phyloP scores from a whole-genome alignment of 2,329 filamentous ascomycete species.

The Berkeleyomyces rouxiae region DNA sequence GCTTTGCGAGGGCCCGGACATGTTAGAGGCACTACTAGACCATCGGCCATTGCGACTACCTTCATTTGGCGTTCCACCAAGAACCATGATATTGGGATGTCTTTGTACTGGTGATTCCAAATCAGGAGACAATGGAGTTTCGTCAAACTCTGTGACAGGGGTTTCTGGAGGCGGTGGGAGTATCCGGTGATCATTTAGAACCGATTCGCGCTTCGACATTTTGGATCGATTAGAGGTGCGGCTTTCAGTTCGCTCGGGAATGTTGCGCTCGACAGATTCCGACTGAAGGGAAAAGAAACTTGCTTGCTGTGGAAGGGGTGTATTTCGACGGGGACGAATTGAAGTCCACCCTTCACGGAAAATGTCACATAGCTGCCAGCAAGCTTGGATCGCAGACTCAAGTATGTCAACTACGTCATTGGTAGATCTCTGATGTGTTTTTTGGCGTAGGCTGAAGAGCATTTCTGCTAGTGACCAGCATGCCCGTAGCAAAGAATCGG shows the following conservation, averaged over 20 bases:
- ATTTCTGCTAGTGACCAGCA: conserved; percentile 88
- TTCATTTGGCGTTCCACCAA: conserved; percentile 48
- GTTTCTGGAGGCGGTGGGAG: conserved; percentile 54
- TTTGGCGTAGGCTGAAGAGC: conserved; percentile 70
- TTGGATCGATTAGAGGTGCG: conserved; percentile 34
- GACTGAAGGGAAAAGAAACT: conserved; percentile 45
- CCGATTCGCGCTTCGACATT: conserved; percentile 35
- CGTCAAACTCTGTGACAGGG: conserved; percentile 87
- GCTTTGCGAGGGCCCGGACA: conserved; percentile 64
- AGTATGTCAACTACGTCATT: conserved; percentile 59
- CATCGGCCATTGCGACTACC: conserved; percentile 50
- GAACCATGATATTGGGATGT: conserved; percentile 73
- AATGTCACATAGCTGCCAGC: conserved; percentile 87
- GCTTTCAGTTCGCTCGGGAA: conserved; percentile 22
- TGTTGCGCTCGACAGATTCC: conserved; percentile 21
- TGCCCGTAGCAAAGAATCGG: conserved; percentile 65
- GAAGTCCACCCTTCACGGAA: conserved; percentile 88
- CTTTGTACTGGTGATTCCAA: conserved; percentile 45
- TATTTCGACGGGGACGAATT: conserved; percentile 68
- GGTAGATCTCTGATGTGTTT: conserved; percentile 50
- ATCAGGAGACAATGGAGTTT: conserved; percentile 68
- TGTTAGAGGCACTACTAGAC: conserved; percentile 65
- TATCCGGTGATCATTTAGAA: conserved; percentile 23
- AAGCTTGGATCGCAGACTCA: conserved; percentile 76
- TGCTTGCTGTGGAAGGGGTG: conserved; percentile 64